A percentile compares a stretch with the other conserved stretches of the same genome.
Evolutionary conservation across 2,329 filamentous ascomycete species (phyloP).

Genomic region (Ceratocystis ficicola): DNA sequence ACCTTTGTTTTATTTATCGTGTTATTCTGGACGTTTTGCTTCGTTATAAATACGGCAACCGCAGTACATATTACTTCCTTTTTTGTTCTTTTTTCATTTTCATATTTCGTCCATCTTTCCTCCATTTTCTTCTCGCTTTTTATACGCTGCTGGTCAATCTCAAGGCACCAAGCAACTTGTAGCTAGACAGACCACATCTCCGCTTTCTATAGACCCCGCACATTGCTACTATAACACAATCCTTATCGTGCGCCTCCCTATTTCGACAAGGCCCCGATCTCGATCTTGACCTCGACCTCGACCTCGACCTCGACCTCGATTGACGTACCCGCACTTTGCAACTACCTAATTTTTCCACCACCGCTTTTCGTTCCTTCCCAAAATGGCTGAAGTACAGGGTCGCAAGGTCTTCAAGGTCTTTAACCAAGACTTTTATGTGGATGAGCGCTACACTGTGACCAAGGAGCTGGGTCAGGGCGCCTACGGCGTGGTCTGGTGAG

Average conservation of each 20-base stretch:
- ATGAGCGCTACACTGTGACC: constrained; percentile 95
- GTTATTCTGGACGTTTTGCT: constrained; percentile 9
- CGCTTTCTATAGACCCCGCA: constrained; percentile 7
- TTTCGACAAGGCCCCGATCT: not conserved
- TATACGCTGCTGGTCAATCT: too few species aligned
- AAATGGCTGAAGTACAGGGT: constrained; percentile 35
- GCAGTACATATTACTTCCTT: not conserved
- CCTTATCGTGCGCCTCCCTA: not conserved
- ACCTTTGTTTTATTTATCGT: constrained; percentile 1
- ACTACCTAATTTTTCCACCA: not conserved
- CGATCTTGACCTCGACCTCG: too few species aligned
- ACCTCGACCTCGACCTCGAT: too few species aligned
- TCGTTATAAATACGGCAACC: not conserved
- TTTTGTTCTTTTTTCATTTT: not conserved
- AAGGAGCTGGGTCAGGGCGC: constrained; percentile 97
- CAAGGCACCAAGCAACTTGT: not conserved
- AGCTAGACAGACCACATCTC: constrained; percentile 9
- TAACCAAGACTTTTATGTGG: constrained; percentile 98
- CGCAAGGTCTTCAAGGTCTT: constrained; percentile 99
- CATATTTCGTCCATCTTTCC: too few species aligned
- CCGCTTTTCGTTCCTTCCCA: constrained; percentile 20
- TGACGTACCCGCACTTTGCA: not conserved
- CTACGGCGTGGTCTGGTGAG: constrained; percentile 95
- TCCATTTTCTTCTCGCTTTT: too few species aligned
- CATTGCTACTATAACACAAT: constrained; percentile 2